Evolutionary conservation across 208 protist genomes (phyloP).

Genomic region (Balamuthia mandrillaris): DNA sequence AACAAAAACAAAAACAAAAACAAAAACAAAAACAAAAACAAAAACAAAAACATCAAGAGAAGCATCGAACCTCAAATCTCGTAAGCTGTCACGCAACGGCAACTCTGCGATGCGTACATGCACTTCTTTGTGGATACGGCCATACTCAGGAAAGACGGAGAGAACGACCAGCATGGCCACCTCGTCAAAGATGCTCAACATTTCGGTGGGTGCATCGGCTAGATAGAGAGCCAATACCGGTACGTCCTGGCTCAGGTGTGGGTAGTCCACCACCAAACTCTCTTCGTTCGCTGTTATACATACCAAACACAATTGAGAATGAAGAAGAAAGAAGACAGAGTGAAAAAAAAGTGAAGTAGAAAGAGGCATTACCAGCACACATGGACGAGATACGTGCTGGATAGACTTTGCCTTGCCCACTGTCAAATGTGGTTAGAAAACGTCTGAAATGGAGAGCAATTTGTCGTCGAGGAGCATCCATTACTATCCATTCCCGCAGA

Average conservation of each 20-base stretch:
- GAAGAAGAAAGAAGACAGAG: too few species aligned
- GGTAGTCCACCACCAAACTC: slow-evolving; percentile 89
- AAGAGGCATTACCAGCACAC: neutral
- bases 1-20: too few species aligned
- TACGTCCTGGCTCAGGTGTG: slow-evolving; percentile 82
- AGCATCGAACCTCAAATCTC: slow-evolving; percentile 97
- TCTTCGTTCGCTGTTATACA: slow-evolving; percentile 62
- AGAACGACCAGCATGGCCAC: slow-evolving; percentile 81
- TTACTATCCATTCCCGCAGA: neutral
- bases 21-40: neutral
- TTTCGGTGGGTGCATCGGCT: slow-evolving; percentile 90
- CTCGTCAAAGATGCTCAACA: slow-evolving; percentile 96
- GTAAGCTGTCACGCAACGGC: slow-evolving; percentile 91
- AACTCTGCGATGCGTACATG: slow-evolving; percentile 95
- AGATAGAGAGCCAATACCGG: slow-evolving; percentile 91
- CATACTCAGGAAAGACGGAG: slow-evolving; percentile 86
- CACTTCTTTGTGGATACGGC: slow-evolving; percentile 82
- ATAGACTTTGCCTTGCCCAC: neutral
- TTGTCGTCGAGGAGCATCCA: neutral
- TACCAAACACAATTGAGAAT: neutral
- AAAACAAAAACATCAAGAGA: too few species aligned
- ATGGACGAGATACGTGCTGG: neutral
- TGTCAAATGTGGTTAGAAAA: neutral
- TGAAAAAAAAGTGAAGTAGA: too few species aligned
- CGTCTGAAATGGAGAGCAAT: neutral